Percentiles rank a stretch among this genome's conserved stretches.
Evolutionary conservation across 2,329 filamentous ascomycete genomes (phyloP).

Genomic region (Sporothrix euskadiensis): DNA sequence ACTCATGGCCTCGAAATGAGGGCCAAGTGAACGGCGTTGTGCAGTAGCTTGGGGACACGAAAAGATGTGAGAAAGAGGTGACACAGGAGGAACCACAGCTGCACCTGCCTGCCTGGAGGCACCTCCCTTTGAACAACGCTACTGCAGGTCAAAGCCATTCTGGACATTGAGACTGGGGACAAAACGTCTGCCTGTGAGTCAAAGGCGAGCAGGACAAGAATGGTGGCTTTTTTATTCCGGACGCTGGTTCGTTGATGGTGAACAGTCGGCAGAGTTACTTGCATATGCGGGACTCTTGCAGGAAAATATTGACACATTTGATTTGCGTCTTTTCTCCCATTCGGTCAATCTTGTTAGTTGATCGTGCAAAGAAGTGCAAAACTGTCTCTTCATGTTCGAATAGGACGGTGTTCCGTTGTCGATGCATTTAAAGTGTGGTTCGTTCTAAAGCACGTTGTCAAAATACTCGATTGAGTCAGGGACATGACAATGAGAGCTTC

Average conservation of each 20-base stretch:
- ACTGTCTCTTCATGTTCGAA: background rate
- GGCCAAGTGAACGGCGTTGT: background rate
- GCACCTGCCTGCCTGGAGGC: constrained; percentile 9
- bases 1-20: constrained; percentile 14
- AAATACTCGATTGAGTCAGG: background rate
- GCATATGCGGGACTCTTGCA: background rate
- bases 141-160: constrained; percentile 14
- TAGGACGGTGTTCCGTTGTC: background rate
- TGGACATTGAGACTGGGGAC: background rate
- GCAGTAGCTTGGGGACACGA: constrained; percentile 15
- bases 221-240: background rate
- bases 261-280: background rate
- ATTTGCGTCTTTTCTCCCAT: background rate
- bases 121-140: background rate
- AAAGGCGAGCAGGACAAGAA: background rate
- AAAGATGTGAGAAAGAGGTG: background rate
- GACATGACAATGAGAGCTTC: background rate
- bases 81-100: background rate
- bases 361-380: background rate
- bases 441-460: background rate
- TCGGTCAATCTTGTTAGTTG: background rate
- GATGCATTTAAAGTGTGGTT: background rate
- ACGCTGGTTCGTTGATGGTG: background rate
- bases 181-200: constrained; percentile 20
- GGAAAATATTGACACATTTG: background rate